Base-by-base conservation (phyloP, 1,284 basidiomycete species). In the Blastosporella zonata region DNA sequence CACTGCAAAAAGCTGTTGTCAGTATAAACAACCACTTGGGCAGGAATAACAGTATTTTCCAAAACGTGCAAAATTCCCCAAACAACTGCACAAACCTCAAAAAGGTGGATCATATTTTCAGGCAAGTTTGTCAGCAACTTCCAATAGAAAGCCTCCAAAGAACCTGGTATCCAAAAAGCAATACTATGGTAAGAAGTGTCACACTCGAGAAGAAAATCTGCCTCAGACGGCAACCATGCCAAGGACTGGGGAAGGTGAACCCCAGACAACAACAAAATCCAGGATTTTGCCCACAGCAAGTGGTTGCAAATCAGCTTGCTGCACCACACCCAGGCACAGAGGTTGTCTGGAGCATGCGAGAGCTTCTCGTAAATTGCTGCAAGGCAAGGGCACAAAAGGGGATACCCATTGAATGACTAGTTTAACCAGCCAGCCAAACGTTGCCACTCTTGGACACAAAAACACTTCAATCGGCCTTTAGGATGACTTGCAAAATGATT, bases 371-470 rank as follows among this genome's bases (percentile, higher is more conserved):
- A 46, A 10, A 46, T 23, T 13, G 18, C 28, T 3, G 21, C 52
- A 0, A 69, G 52, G 2, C 1, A 69, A 52, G 1, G n/a, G n/a
- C n/a, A n/a, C n/a, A n/a, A n/a, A n/a, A 65, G 47, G 0, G 64
- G 66, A 34, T 50, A 63, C 12, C 65, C 62, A 28, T 67, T 68
- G 3, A 69, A 43, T 0, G 56, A 33, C 66, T 67, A 70, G 34
- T 70, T 68, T 2, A 64, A 40, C 60, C 59, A 64, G 0, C 67
- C 66, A 3, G 58, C 60, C 5, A 67, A 33, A n/a, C 45, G 43
- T 39, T 60, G 61, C 39, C 54, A 66, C 3, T 58, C 53, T 0
- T 41, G 22, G 1, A 65, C 53, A 0, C 13, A 31, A 21, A 17
- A 34, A 5, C 29, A 25, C 9, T n/a, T 35, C 1, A 10, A 23